Base-by-base conservation (phyloP, 2,329 filamentous ascomycete species). In the Hypoxylon sp. region DNA sequence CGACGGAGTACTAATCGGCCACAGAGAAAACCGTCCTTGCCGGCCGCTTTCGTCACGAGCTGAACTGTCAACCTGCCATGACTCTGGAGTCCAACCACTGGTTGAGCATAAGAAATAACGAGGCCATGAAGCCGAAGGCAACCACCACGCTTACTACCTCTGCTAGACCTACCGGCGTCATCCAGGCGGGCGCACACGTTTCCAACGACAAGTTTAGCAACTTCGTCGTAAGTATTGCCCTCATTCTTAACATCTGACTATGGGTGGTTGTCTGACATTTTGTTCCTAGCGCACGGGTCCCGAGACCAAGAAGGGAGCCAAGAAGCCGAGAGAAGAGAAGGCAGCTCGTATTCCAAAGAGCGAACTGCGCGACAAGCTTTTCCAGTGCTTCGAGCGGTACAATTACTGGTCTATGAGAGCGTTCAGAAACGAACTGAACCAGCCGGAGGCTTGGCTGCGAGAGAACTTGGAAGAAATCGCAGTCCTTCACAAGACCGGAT, bases 381-480 rank as follows among this genome's bases (percentile, higher is more conserved):
- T 95, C 82, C 82, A 86, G 51, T 91, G 90, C 76, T 99, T 97
- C 88, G 88, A 90, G 61, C 84, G 91, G 74, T 97, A 91, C 84
- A 89, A 90, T 73, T 98, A 96, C 80, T 99, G 95, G 94, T 90
- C 91, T n/a, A 92, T 98, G 84, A 94, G 93, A 75, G 88, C 91
- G 4, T 87, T 99, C 71, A 93, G 93, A 69, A 85, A 88, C 53
- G 83, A 86, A 65, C 87, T 96, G 39, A 87, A 90, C 64, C 96
- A 99, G 80, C 96, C 96, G 1, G 96, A 98, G 77, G 90, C 91
- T n/a, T 98, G 94, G 78, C 87, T 99, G 67, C 93, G 95, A 58
- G 88, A 96, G 76, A 91, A 90, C 0, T 81, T 99, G 71, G 91
- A 94, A 68, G 89, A 93, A 75, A 88, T 98, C 64, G 95, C 93